Conservation (phyloP, 768 basidiomycete genomes). For the Coprinellus aureogranulatus region DNA sequence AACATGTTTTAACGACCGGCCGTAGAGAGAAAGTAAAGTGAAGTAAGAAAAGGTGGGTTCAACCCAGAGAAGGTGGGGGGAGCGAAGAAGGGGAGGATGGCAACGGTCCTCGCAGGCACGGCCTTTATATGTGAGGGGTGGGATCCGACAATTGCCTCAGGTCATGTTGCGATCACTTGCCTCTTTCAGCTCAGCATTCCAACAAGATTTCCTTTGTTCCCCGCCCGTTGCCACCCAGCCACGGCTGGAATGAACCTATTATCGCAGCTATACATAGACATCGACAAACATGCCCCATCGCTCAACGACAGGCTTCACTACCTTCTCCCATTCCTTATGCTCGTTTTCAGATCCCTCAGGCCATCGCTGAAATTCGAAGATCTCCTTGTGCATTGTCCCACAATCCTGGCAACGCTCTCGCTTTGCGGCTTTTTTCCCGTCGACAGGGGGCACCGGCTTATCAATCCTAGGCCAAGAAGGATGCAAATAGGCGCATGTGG, state of each 20-base stretch:
- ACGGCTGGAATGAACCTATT: background rate
- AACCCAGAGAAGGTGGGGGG: constrained; percentile 8
- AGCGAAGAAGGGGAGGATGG: constrained; percentile 9
- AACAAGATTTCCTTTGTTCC: background rate
- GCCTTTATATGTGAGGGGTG: constrained; percentile 10
- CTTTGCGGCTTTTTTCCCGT: constrained; percentile 15
- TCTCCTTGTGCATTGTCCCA: constrained; percentile 67
- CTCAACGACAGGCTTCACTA: constrained; percentile 75
- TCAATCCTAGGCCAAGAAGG: constrained; percentile 41
- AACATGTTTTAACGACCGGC: constrained; percentile 10
- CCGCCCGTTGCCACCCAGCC: background rate
- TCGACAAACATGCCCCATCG: constrained; percentile 73
- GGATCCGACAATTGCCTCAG: constrained; percentile 2
- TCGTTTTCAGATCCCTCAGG: constrained; percentile 51
- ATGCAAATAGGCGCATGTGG: constrained; percentile 59
- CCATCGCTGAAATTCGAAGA: constrained; percentile 69
- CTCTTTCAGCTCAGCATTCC: background rate
- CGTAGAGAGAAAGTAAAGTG: background rate
- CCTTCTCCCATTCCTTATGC: constrained; percentile 69
- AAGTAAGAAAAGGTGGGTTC: constrained; percentile 6
- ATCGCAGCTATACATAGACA: constrained; percentile 29
- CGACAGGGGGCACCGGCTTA: constrained; percentile 12
- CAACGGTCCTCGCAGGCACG: background rate
- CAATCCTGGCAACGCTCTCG: constrained; percentile 35
- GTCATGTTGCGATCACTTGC: background rate